Evolutionary conservation across 108 stramenopile species (phyloP).

Genomic region (Stephanodiscus minutulus): DNA sequence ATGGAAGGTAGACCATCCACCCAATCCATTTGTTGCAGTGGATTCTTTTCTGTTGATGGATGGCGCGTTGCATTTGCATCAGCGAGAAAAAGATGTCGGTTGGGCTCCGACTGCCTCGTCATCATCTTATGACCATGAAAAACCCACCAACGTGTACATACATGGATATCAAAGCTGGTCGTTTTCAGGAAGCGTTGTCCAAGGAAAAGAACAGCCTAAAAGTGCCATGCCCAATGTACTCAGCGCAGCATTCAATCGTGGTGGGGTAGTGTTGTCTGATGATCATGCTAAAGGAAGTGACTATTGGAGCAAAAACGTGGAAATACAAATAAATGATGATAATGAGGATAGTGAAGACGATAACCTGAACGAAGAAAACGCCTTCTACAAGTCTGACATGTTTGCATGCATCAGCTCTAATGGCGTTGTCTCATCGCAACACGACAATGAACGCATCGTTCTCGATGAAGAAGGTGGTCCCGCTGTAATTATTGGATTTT

Average conservation of each 20-base stretch:
- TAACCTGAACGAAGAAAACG: constrained; percentile 30
- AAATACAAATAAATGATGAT: background rate
- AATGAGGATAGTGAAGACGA: background rate
- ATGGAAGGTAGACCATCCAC: constrained; percentile 83
- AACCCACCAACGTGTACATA: constrained; percentile 79
- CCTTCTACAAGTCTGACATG: constrained; percentile 79
- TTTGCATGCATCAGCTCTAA: constrained; percentile 79
- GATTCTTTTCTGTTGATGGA: constrained; percentile 80
- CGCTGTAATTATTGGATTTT: constrained; percentile 82
- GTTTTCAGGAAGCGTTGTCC: constrained; percentile 72
- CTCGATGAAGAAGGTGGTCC: constrained; percentile 87
- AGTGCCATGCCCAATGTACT: constrained; percentile 79
- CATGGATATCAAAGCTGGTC: constrained; percentile 90
- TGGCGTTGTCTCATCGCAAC: constrained; percentile 31
- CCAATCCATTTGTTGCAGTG: constrained; percentile 50
- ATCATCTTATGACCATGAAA: constrained; percentile 36
- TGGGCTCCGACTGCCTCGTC: constrained; percentile 16
- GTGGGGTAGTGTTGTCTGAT: constrained; percentile 48
- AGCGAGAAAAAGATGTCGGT: background rate
- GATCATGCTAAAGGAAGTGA: constrained; percentile 10
- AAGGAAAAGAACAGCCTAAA: constrained; percentile 73
- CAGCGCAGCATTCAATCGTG: constrained; percentile 76
- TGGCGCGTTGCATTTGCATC: constrained; percentile 52
- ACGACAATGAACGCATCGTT: constrained; percentile 40
- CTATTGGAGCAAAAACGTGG: constrained; percentile 20